Evolutionary conservation across 495 filamentous ascomycete species (phyloP), one percentile per base, ranked within the genome.

Genomic region (Talaromyces wortmannii): DNA sequence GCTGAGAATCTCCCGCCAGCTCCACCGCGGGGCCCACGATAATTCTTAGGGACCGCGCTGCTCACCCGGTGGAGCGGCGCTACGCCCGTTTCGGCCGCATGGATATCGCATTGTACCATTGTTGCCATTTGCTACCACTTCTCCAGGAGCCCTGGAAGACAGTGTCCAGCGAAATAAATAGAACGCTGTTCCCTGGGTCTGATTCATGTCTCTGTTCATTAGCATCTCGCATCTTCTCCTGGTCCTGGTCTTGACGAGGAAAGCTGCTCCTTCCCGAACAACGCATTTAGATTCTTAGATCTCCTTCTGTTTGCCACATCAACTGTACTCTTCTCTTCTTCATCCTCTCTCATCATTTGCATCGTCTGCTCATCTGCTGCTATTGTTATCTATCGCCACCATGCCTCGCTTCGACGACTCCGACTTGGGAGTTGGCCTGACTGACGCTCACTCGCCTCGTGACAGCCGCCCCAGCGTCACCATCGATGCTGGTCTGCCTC

Each of bases 321-420:
- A 23, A 23, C 23, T n/a, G n/a, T n/a, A 36, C 36, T 13, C 5
- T 2, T 40, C 8, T 13, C 36, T 40, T 10, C 13, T 13, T 13
- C 36, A 40, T 40, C 33, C 30, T 48, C 45, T 53, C 43, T 46
- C 18, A 45, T 44, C 43, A 55, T 53, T 10, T 40, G 13, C 36
- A 8, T 40, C 13, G 13, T 13, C 36, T 40, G 23, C 36, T 40
- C 13, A 5, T 13, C 36, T 40, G 8, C 13, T 40, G 13, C 36
- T 40, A 40, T 40, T 40, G 36, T 40, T 40, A 40, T 40, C 13
- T 8, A 65, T 55, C 52, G 56, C 62, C 74, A 83, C 63, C 63
- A 87, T 88, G 85, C 75, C 82, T 70, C 73, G 74, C 60, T 83
- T 83, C 59, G 81, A 85, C 43, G 83, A 84, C 52, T 67, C 74